Evolutionary conservation across 495 filamentous ascomycete genomes (phyloP), one percentile per base, ranked within the genome.

Genomic region (Aspergillus nanangensis): DNA sequence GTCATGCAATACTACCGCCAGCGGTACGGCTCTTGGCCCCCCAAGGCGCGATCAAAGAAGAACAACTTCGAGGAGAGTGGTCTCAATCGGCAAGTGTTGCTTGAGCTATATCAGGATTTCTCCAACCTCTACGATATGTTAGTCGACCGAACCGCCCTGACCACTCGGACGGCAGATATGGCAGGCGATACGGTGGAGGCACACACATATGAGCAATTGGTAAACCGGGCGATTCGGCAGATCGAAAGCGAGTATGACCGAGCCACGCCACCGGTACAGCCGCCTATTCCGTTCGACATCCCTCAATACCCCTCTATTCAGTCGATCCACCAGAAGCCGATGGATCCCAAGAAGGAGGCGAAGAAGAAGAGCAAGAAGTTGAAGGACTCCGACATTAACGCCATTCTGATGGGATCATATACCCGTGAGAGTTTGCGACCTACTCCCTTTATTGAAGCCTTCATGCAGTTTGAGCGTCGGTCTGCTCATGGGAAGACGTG

Each of bases 1-100:
- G 76, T 86, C 13, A 71, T 95, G 39, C 70, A 72, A 39, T 87
- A 88, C 66, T 94, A 93, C 64, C 90, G 90, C 56, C 66, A 81
- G 38, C 77, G 80, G 40, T 94, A 95, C 58, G 94, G 94, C 31
- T 83, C 84, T 41, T 98, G 93, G 93, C 91, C 94, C 15, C 93
- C 94, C 27, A 93, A 91, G 61, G 90, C 89, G 0, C 80, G 74
- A 40, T 90, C 82, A 31, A 96, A 96, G 73, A 96, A 95, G 74
- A 95, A 95, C 56, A 76, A 83, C 9, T 93, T 95, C 37, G 84
- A 86, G 14, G 88, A 88, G 52, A 80, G 68, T 48, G 93, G 93
- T 4, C 74, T 98, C 31, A 97, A 96, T 59, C 79, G 93, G 4
- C 67, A 87, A 40, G 83, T 94, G 13, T 69, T 97, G 22, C 80